These are phyloP conservation scores for Leishmania aethiopica DNA, from an alignment of 208 protist genomes.

Conservation along the genomic window DNA sequence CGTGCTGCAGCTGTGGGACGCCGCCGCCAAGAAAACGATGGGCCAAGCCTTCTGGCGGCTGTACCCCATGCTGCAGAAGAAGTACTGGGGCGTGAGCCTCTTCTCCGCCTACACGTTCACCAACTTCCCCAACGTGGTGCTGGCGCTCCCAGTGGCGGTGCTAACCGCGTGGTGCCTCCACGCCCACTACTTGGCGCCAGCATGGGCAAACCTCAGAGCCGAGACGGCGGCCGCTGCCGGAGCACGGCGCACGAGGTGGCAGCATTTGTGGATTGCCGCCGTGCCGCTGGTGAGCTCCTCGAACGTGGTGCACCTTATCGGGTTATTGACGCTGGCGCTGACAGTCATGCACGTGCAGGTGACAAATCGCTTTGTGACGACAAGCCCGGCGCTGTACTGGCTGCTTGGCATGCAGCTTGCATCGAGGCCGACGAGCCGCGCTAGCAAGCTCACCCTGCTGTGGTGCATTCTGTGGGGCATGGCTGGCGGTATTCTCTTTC, in stretches of 20 bases:
- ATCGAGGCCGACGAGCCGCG: slow-evolving; percentile 22
- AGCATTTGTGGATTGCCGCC: background rate
- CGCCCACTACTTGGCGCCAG: slow-evolving; percentile 29
- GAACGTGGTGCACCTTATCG: slow-evolving; percentile 54
- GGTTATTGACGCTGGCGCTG: slow-evolving; percentile 46
- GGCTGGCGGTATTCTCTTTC: slow-evolving; percentile 63
- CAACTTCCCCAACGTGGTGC: slow-evolving; percentile 72
- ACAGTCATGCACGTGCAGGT: slow-evolving; percentile 82
- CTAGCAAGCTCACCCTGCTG: slow-evolving; percentile 47
- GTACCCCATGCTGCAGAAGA: slow-evolving; percentile 70
- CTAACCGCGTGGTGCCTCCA: slow-evolving; percentile 32
- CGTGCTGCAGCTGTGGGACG: slow-evolving; percentile 35
- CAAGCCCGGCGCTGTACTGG: slow-evolving; percentile 71
- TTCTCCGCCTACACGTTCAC: slow-evolving; percentile 56
- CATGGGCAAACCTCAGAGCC: background rate
- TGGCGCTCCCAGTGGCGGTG: slow-evolving; percentile 55
- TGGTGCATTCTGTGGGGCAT: slow-evolving; percentile 58
- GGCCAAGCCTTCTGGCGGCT: slow-evolving; percentile 58
- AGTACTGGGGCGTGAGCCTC: slow-evolving; percentile 80
- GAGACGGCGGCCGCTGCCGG: background rate
- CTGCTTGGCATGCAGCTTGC: slow-evolving; percentile 55
- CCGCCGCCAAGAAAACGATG: slow-evolving; percentile 15
- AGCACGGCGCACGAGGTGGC: background rate
- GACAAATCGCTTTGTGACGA: slow-evolving; percentile 74
- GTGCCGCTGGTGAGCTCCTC: slow-evolving; percentile 45